A percentile compares a stretch with the other conserved stretches of the same genome.
Evolutionary conservation across 345 rosid species (phyloP).

Genomic region (Atalantia buxifolia): DNA sequence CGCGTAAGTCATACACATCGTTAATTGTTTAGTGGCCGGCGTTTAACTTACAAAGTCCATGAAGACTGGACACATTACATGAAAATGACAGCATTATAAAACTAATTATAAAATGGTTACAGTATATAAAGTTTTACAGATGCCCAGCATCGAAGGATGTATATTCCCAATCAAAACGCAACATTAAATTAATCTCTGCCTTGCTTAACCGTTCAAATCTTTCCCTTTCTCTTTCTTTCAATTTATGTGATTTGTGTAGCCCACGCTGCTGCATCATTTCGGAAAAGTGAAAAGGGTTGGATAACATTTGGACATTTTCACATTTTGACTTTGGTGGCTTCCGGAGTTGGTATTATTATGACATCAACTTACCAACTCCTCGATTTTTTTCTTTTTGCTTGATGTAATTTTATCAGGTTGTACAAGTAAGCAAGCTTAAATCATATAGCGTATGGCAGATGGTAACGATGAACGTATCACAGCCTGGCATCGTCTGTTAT

Average conservation of each 20-base stretch:
- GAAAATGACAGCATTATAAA: neutral
- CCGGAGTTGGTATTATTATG: constrained; percentile 5
- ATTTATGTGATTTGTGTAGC: neutral
- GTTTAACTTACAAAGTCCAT: neutral
- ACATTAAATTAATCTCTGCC: neutral
- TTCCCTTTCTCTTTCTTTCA: neutral
- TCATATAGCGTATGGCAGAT: neutral
- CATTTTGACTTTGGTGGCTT: constrained; percentile 17
- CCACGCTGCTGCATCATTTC: neutral
- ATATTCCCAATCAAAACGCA: neutral
- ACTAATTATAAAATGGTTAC: neutral
- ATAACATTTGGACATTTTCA: neutral
- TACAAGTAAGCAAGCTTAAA: neutral
- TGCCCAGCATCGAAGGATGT: neutral
- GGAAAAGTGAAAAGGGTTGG: constrained; percentile 1
- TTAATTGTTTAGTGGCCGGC: neutral
- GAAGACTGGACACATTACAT: neutral
- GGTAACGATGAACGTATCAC: neutral
- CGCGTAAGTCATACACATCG: neutral
- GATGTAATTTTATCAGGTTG: neutral
- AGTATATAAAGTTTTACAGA: neutral
- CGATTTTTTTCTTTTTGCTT: neutral
- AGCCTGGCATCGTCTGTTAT: neutral
- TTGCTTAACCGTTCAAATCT: neutral
- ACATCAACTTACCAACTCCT: constrained; percentile 15